Conservation (phyloP, 2,329 filamentous ascomycete genomes). For the Exophiala sideris region DNA sequence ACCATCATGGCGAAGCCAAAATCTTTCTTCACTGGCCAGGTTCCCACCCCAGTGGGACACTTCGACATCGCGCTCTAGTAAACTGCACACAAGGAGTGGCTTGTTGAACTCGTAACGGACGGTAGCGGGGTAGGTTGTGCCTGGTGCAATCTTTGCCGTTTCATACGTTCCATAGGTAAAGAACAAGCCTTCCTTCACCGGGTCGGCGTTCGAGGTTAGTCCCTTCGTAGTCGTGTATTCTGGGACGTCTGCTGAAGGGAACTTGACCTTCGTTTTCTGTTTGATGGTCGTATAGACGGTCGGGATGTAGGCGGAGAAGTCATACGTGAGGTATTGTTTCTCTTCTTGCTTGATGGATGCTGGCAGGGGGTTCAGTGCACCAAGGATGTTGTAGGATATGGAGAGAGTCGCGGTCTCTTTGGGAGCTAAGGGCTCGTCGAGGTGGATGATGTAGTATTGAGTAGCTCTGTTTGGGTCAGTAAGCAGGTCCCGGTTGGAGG, state of each 20-base stretch:
- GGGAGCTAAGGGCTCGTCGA: conserved; percentile 72
- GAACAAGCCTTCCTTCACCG: conserved; percentile 78
- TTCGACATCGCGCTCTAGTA: conserved; percentile 86
- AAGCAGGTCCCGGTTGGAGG: conserved; percentile 34
- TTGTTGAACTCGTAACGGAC: conserved; percentile 96
- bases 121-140: conserved; percentile 66
- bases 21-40: conserved; percentile 88
- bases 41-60: conserved; percentile 99
- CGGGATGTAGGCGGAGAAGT: conserved; percentile 78
- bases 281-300: conserved; percentile 83
- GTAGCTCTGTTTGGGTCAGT: conserved; percentile 51
- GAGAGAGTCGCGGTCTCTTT: conserved; percentile 78
- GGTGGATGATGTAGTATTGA: conserved; percentile 80
- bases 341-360: conserved; percentile 78
- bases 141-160: conserved; percentile 66
- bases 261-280: conserved; percentile 97
- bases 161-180: conserved; percentile 89
- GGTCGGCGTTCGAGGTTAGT: conserved; percentile 58
- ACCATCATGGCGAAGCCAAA: conserved; percentile 81
- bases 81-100: conserved; percentile 74
- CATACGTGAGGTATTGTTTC: conserved; percentile 80
- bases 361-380: conserved; percentile 75
- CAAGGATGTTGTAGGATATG: conserved; percentile 79
- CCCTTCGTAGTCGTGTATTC: conserved; percentile 75
- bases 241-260: conserved; percentile 71